Conservation (phyloP, 2,329 filamentous ascomycete species). For the Stachybotrys echinatus region DNA sequence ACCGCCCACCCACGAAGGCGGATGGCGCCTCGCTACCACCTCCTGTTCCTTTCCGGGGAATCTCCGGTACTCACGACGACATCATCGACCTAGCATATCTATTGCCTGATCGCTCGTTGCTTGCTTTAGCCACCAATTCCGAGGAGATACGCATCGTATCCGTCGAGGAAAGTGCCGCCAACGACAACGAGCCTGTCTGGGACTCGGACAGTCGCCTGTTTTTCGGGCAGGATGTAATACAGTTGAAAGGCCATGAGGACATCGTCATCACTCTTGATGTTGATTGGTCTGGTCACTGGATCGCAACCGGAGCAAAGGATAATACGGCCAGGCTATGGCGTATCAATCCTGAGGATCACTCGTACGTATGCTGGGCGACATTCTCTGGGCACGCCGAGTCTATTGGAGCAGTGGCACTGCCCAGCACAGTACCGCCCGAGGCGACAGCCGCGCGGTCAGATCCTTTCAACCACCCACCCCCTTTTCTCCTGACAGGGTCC, state of each 20-base stretch:
- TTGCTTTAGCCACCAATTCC: conserved; percentile 91
- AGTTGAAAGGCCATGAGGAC: conserved; percentile 86
- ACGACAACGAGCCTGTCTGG: conserved; percentile 14
- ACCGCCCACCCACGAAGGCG: conserved; percentile 42
- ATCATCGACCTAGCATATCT: conserved; percentile 92
- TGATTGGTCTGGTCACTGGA: conserved; percentile 96
- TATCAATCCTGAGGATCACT: conserved; percentile 68
- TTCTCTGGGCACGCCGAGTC: conserved; percentile 95
- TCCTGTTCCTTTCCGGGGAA: conserved; percentile 61
- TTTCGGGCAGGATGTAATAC: conserved; percentile 83
- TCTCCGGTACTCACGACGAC: conserved; percentile 95
- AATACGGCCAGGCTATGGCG: conserved; percentile 91
- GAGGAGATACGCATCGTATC: conserved; percentile 89
- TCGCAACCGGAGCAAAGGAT: conserved; percentile 93
- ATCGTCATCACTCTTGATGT: conserved; percentile 93
- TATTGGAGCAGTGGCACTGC: conserved; percentile 80
- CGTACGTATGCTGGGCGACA: conserved; percentile 72
- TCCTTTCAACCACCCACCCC: conserved; percentile 73
- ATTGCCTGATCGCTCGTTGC: conserved; percentile 69
- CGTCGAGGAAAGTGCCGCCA: conserved; percentile 38
- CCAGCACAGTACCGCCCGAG: conserved; percentile 61
- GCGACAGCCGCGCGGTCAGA: conserved; percentile 66
- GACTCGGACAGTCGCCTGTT: conserved; percentile 41
- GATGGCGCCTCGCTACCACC: conserved; percentile 26
- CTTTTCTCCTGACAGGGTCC: conserved; percentile 84